Evolutionary conservation across 805 yeast species (phyloP).

Genomic region (Yarrowia sp.): DNA sequence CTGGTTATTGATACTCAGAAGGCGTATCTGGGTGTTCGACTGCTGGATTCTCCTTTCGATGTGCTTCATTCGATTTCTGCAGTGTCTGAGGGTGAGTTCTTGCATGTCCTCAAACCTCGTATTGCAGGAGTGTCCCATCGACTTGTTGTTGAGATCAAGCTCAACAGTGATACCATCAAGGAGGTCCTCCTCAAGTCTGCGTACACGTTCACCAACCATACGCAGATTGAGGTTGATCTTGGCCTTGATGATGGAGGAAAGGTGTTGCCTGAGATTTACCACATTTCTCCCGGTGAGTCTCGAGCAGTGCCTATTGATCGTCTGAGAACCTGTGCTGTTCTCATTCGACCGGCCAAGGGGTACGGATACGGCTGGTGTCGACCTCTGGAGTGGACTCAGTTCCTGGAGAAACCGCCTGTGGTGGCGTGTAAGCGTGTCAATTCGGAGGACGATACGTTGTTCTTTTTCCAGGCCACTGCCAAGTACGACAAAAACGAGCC

Average conservation of each 20-base stretch:
- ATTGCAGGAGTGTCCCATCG: slow-evolving; percentile 65
- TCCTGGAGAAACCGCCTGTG: slow-evolving; percentile 61
- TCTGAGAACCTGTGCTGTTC: slow-evolving; percentile 58
- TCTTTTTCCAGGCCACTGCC: slow-evolving; percentile 73
- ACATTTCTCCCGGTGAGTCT: slow-evolving; percentile 54
- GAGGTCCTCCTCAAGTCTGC: slow-evolving; percentile 76
- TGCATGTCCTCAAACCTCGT: slow-evolving; percentile 66
- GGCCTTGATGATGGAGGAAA: slow-evolving; percentile 40
- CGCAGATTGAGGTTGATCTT: slow-evolving; percentile 54
- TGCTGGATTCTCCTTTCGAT: slow-evolving; percentile 57
- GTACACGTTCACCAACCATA: slow-evolving; percentile 61
- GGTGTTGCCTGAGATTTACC: slow-evolving; percentile 40
- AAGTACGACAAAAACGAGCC: slow-evolving; percentile 64
- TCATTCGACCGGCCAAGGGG: slow-evolving; percentile 59
- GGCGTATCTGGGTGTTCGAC: slow-evolving; percentile 57
- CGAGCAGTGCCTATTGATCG: slow-evolving; percentile 71
- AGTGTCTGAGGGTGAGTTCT: slow-evolving; percentile 77
- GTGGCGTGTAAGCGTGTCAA: slow-evolving; percentile 54
- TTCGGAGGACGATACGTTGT: slow-evolving; percentile 42
- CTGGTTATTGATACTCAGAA: slow-evolving; percentile 61
- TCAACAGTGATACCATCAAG: slow-evolving; percentile 70
- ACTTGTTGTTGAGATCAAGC: slow-evolving; percentile 63
- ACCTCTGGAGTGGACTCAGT: slow-evolving; percentile 43
- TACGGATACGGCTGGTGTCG: slow-evolving; percentile 67
- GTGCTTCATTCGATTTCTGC: slow-evolving; percentile 59